A percentile compares a stretch with the other conserved stretches of the same genome.
phyloP scores from a whole-genome alignment of 129 eudicot species.

The Calendula officinalis region DNA sequence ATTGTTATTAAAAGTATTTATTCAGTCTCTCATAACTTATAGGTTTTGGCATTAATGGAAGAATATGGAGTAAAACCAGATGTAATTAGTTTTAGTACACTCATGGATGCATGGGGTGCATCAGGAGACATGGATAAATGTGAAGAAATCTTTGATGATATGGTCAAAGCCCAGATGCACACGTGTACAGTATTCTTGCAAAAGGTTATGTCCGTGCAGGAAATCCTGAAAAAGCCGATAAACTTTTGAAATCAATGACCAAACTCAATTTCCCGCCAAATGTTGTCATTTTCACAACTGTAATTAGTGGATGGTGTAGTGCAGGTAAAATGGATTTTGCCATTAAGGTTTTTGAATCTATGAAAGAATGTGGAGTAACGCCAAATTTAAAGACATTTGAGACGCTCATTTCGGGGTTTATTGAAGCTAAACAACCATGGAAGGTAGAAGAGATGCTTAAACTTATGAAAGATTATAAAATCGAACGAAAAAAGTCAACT shows the following conservation, averaged over 20 bases:
- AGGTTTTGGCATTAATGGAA: constrained; percentile 58
- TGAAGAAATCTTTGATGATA: constrained; percentile 48
- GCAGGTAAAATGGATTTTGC: constrained; percentile 46
- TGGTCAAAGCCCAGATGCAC: constrained; percentile 52
- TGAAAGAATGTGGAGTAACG: constrained; percentile 38
- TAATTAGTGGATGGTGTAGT: constrained; percentile 57
- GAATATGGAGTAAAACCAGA: constrained; percentile 54
- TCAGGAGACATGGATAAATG: constrained; percentile 57
- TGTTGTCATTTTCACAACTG: constrained; percentile 50
- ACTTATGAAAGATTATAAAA: constrained; percentile 35
- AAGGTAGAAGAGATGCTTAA: constrained; percentile 46
- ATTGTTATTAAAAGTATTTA: no score
- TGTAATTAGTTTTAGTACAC: constrained; percentile 54
- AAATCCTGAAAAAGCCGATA: constrained; percentile 56
- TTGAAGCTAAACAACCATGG: constrained; percentile 52
- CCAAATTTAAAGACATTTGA: constrained; percentile 57
- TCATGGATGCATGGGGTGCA: constrained; percentile 60
- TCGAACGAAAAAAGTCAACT: constrained; percentile 45
- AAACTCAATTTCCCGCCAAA: constrained; percentile 35
- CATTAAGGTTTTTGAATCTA: constrained; percentile 36
- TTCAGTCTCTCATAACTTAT: no score
- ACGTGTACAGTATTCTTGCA: constrained; percentile 53
- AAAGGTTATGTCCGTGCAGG: constrained; percentile 54
- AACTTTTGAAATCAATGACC: constrained; percentile 33
- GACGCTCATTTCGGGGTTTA: constrained; percentile 51